Conservation (phyloP, 371 early-diverging fungal species). For the Mucor ambiguus region DNA sequence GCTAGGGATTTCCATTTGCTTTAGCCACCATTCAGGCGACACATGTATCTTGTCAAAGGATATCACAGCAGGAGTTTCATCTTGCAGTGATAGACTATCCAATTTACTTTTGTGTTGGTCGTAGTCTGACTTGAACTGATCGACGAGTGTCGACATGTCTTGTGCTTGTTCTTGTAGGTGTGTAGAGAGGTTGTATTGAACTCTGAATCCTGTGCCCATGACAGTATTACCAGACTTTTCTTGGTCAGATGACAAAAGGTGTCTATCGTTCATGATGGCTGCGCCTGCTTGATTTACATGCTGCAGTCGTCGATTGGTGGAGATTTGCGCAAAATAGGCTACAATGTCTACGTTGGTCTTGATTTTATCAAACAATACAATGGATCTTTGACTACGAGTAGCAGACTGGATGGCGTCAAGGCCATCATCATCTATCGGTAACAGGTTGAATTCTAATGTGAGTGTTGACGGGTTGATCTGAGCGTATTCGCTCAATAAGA, state of each 20-base stretch:
- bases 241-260: not conserved
- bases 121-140: conserved; percentile 11
- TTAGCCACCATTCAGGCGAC: conserved; percentile 37
- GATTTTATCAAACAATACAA: conserved; percentile 17
- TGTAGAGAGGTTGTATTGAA: conserved; percentile 10
- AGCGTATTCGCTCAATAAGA: conserved; percentile 19
- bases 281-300: conserved; percentile 29
- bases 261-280: conserved; percentile 21
- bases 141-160: conserved; percentile 5
- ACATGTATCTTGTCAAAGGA: conserved; percentile 20
- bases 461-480: conserved; percentile 23
- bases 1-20: conserved; percentile 20
- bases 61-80: conserved; percentile 9
- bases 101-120: conserved; percentile 7
- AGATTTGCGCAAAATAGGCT: conserved; percentile 28
- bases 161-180: not conserved
- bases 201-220: conserved; percentile 18
- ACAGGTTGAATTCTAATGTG: conserved; percentile 21
- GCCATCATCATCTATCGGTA: conserved; percentile 22
- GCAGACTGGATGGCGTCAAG: conserved; percentile 12
- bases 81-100: not conserved
- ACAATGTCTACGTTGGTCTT: conserved; percentile 29
- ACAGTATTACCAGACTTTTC: not conserved
- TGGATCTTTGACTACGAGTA: conserved; percentile 1
- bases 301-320: conserved; percentile 15